A percentile compares a stretch with the other conserved stretches of the same genome.
These are phyloP conservation scores for Chytriomyces sp. DNA, from an alignment of 192 early-diverging fungal species.

Conservation along the genomic window DNA sequence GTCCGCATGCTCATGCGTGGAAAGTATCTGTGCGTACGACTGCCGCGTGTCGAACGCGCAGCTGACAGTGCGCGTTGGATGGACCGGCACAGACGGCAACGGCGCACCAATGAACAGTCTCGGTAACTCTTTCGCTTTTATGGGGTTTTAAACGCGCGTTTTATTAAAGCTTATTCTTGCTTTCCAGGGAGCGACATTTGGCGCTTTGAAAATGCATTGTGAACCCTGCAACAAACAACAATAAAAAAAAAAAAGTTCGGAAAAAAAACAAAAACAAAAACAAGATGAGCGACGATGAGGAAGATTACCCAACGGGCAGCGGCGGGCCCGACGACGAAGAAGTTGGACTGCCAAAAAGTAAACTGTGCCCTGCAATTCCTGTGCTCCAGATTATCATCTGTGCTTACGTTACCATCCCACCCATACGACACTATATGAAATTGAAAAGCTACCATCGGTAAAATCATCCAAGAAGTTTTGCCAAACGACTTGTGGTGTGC, in stretches of 20 bases:
- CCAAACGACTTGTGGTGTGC: conserved; percentile 86
- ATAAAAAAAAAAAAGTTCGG: neutral
- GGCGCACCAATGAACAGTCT: conserved; percentile 31
- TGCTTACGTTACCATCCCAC: neutral
- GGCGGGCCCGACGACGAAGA: conserved; percentile 69
- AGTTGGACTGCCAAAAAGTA: conserved; percentile 86
- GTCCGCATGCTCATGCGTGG: conserved; percentile 48
- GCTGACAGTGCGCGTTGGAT: conserved; percentile 31
- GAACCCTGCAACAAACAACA: neutral
- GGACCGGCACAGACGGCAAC: conserved; percentile 41
- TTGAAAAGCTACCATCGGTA: conserved; percentile 84
- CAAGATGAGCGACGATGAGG: conserved; percentile 7
- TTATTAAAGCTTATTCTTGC: conserved; percentile 7
- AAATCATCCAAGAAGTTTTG: conserved; percentile 96
- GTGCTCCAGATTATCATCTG: neutral
- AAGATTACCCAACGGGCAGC: neutral
- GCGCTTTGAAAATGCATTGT: conserved; percentile 52
- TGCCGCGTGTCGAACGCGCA: conserved; percentile 35
- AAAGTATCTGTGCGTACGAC: conserved; percentile 48
- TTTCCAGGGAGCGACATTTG: conserved; percentile 43
- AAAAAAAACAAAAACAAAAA: conserved; percentile 5
- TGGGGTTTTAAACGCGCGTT: conserved; percentile 22
- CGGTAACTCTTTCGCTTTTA: conserved; percentile 27
- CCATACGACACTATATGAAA: neutral
- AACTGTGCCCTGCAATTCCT: neutral